A percentile compares a stretch with the other conserved stretches of the same genome.
phyloP scores from a whole-genome alignment of 495 filamentous ascomycete species.

The Neurospora africana region DNA sequence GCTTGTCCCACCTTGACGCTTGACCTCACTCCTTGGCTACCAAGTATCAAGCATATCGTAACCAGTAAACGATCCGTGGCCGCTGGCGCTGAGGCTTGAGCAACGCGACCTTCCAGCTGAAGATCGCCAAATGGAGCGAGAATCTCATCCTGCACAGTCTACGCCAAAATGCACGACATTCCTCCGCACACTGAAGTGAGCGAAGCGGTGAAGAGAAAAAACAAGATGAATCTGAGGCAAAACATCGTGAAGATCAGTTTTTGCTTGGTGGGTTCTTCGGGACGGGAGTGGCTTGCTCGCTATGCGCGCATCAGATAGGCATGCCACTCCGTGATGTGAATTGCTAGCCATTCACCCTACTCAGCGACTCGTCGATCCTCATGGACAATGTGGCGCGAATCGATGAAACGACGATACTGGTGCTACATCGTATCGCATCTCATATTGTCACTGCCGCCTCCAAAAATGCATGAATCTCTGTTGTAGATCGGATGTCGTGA shows the following conservation, averaged over 20 bases:
- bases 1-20: not conserved
- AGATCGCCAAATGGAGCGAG: not conserved
- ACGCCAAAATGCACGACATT: not conserved
- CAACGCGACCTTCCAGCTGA: not conserved
- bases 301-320: not conserved
- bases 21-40: no score
- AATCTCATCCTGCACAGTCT: not conserved
- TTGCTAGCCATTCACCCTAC: not conserved
- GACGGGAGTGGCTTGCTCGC: not conserved
- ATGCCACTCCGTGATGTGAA: no score
- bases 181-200: not conserved
- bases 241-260: not conserved
- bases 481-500: not conserved
- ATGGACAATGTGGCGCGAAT: not conserved
- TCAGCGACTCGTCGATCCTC: not conserved
- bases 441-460: not conserved
- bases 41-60: not conserved
- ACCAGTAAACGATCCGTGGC: not conserved
- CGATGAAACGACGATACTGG: not conserved
- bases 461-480: not conserved
- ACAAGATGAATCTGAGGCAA: not conserved
- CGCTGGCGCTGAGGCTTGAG: not conserved
- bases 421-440: not conserved
- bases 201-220: not conserved
- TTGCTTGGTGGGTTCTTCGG: not conserved